Base-by-base conservation (phyloP, 2,329 filamentous ascomycete species). In the Fusarium palustre region DNA sequence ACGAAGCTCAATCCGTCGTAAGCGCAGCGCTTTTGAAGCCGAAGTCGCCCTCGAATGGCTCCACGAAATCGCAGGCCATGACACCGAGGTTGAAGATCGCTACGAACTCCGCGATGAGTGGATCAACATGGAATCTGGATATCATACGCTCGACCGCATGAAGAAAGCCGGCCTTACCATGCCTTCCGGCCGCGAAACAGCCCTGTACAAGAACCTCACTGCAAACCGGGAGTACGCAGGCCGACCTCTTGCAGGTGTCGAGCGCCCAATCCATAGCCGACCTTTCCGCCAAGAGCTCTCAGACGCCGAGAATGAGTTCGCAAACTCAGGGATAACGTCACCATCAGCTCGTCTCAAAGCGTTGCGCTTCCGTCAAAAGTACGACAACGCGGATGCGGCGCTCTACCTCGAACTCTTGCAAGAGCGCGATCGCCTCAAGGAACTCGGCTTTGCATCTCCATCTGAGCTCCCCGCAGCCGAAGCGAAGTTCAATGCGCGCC, bases 31-130 rank as follows among this genome's bases (percentile, higher is more conserved):
- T 7, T 76, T 92, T 7, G 83, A 91, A 54, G 82, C 86, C 3
- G 90, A 93, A 69, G 78, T 91, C 5, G 77, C 83, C n/a, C 86
- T 86, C 55, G 84, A 90, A 7, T 86, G 84, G 72, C 78, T 90
- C 5, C 82, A 84, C 41, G 87, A 92, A 74, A 79, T 94, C 12
- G 88, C 85, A 20, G 80, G 81, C 10, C 67, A 76, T 18, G 80
- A 84, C 28, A 59, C 73, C 25, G 64, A 77, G 41, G 59, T 69
- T 12, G 68, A 75, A 42, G 72, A 68, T n/a, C 76, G 75, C 2
- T 69, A 59, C 16, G 66, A 77, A 41, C 74, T 81, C 20, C 84
- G 87, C 39, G 86, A 87, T 55, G 76, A 78, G 30, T 76, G 74
- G 72, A 78, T 90, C 25, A 83, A 89, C 55, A 30, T 81, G 12